A percentile compares a stretch with the other conserved stretches of the same genome.
These are phyloP conservation scores for Botrytis porri DNA, from an alignment of 2,329 filamentous ascomycete species.

Conservation along the genomic window DNA sequence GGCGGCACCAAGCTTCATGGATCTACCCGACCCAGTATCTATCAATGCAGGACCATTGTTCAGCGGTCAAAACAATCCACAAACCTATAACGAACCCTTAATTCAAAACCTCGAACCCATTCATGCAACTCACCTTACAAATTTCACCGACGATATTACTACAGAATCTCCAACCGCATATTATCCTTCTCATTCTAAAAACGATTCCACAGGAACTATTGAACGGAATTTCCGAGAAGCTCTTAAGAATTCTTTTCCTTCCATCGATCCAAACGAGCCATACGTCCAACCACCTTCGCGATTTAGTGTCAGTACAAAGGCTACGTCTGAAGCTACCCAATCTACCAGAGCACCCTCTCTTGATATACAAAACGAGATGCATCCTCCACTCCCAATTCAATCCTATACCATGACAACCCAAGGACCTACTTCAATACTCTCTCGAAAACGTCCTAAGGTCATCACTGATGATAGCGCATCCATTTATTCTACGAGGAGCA, in stretches of 20 bases:
- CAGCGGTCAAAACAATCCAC: constrained; percentile 24
- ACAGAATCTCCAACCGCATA: background rate
- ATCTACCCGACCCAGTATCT: constrained; percentile 23
- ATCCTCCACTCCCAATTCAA: constrained; percentile 20
- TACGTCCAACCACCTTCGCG: constrained; percentile 37
- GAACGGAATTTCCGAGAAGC: constrained; percentile 34
- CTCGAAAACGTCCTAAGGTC: constrained; percentile 34
- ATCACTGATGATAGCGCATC: background rate
- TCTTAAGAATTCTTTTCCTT: constrained; percentile 26
- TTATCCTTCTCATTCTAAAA: constrained; percentile 16
- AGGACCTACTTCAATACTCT: constrained; percentile 31
- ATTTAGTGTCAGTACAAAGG: constrained; percentile 38
- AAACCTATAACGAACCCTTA: constrained; percentile 10
- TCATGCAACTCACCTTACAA: background rate
- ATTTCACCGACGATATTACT: background rate
- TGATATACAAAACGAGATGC: constrained; percentile 7
- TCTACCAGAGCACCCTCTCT: constrained; percentile 32
- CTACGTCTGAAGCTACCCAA: constrained; percentile 32
- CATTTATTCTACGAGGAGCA: constrained; percentile 21
- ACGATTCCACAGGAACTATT: constrained; percentile 28
- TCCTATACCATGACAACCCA: constrained; percentile 14
- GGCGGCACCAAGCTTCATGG: constrained; percentile 27
- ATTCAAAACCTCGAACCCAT: constrained; percentile 4
- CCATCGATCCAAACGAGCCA: constrained; percentile 23
- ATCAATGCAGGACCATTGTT: constrained; percentile 25